Base-by-base conservation (phyloP, 2,329 filamentous ascomycete genomes). In the Endothia cerciana region DNA sequence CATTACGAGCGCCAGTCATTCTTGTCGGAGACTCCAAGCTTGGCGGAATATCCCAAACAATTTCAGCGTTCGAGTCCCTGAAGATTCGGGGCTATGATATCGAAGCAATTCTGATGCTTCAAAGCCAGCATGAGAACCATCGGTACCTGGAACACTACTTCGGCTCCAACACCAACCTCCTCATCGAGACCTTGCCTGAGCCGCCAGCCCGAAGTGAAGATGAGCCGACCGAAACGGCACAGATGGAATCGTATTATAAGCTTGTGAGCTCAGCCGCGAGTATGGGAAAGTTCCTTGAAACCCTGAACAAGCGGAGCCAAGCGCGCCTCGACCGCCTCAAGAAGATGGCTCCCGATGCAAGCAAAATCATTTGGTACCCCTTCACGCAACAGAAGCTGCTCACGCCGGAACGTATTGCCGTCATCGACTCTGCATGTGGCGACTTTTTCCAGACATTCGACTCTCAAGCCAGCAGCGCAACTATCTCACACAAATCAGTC, bases 1-100 rank as follows among this genome's bases (percentile, higher is more conserved):
- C 91, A 0, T 77, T 96, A 1, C 84, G 92, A 19, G 77, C 91
- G 0, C 92, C 92, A 0, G 85, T 90, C 1, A 77, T 94, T 15
- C 84, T 96, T 0, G 83, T 95, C 0, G 92, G 90, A 8, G 93
- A 96, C 74, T 83, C 88, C 33, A 86, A 87, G 28, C 83, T 96
- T 0, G 92, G 92, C 0, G 92, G 92, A 0, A 95, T 96, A 64
- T 91, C 90, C 0, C 85, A 90, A 6, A 92, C 92, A 0, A 91
- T 96, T 47, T 89, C 91, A 0, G 91, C 92, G 0, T 94, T 88
- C 70, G 92, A 96, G 77, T 92, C 91, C 1, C 80, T 96, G 1
- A 82, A 85, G 55, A 79, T 95, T n/a, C 84, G 92, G 17, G 92
- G 92, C 1, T 94, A 94, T 71, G 90, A 94, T 69, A 81, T 96